These are phyloP conservation scores for Furcasterigmium sp. DNA, from an alignment of 2,329 filamentous ascomycete species.

Conservation along the genomic window DNA sequence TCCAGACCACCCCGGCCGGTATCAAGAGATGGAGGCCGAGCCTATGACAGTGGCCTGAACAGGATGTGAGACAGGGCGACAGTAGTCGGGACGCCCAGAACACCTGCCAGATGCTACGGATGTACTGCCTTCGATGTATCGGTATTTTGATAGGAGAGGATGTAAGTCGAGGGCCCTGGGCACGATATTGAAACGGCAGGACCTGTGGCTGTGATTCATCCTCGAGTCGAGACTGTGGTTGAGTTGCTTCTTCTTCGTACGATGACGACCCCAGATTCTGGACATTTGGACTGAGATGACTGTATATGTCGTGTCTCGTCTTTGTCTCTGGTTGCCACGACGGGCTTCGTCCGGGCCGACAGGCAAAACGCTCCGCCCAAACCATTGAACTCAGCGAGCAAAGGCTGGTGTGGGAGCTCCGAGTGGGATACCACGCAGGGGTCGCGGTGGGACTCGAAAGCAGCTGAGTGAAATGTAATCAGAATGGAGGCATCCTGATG, in stretches of 20 bases:
- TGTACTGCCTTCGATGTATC: no score
- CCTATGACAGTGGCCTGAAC: no score
- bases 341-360: no score
- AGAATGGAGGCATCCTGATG: no score
- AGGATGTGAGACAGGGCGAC: no score
- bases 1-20: no score
- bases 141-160: neutral
- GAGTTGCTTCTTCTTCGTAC: neutral
- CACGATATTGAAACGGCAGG: neutral
- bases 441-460: neutral
- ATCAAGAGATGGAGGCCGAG: no score
- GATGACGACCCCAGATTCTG: neutral
- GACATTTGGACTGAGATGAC: neutral
- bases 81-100: no score
- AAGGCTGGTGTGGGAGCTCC: neutral
- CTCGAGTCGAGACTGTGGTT: neutral
- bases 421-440: neutral
- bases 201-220: no score
- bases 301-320: neutral
- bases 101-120: no score
- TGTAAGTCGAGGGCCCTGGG: neutral
- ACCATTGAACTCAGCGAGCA: neutral
- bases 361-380: neutral
- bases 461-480: neutral
- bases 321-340: neutral